Conservation (phyloP, 257 asterid species). For the Parsonsia alboflavescens region DNA sequence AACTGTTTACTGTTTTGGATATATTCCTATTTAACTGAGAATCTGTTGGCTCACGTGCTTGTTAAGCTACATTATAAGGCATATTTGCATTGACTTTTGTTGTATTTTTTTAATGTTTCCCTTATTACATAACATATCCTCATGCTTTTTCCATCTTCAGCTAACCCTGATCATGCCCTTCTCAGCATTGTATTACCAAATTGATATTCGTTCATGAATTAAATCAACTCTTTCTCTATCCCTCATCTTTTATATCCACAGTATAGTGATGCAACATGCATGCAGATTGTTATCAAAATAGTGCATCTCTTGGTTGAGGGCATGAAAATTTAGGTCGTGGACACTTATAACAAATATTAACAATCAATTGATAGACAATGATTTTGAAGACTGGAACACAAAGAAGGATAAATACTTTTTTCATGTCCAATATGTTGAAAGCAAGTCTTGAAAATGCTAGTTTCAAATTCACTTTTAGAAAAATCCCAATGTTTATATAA, state of each 20-base stretch:
- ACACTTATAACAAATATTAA: too few relatives aligned
- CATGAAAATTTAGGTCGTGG: too few relatives aligned
- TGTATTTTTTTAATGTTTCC: not conserved
- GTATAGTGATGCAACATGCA: not conserved
- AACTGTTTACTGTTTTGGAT: not conserved
- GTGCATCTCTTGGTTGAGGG: too few relatives aligned
- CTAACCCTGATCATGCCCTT: not conserved
- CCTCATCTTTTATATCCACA: too few relatives aligned
- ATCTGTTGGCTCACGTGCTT: slow-evolving; percentile 42
- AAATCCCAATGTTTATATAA: too few relatives aligned
- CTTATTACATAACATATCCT: not conserved
- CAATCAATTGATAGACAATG: too few relatives aligned
- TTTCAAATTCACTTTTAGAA: too few relatives aligned
- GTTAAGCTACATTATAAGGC: slow-evolving; percentile 14
- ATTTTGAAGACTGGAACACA: too few relatives aligned
- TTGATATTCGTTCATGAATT: not conserved
- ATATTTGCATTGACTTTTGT: not conserved
- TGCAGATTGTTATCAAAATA: too few relatives aligned
- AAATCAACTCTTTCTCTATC: not conserved
- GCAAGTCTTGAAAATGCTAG: too few relatives aligned
- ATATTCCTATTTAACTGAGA: slow-evolving; percentile 28
- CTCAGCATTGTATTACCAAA: slow-evolving; percentile 1
- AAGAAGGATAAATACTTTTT: too few relatives aligned
- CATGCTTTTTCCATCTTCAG: not conserved
- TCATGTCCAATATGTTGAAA: too few relatives aligned